Evolutionary conservation across 2,329 filamentous ascomycete genomes (phyloP).

Genomic region (Cladosporium sp.): DNA sequence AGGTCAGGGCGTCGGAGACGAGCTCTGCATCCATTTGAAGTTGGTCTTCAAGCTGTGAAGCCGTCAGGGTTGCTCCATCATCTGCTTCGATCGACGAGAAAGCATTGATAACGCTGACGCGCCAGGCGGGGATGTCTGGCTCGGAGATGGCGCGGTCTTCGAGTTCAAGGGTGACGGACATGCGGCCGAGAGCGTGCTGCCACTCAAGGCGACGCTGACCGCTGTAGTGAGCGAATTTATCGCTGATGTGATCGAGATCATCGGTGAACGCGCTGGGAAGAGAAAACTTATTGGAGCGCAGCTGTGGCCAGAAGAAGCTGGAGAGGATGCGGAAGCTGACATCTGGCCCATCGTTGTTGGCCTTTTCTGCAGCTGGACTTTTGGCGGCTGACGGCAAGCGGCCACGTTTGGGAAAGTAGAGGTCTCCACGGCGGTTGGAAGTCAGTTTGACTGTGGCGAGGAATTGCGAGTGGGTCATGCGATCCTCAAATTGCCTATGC

Average conservation of each 20-base stretch:
- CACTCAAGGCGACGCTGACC: conserved; percentile 81
- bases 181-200: conserved; percentile 77
- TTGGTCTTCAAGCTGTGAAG: conserved; percentile 44
- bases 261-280: conserved; percentile 61
- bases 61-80: conserved; percentile 26
- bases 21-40: conserved; percentile 73
- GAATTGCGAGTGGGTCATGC: conserved; percentile 26
- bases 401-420: conserved; percentile 28
- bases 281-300: conserved; percentile 65
- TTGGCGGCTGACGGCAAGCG: conserved; percentile 19
- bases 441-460: conserved; percentile 24
- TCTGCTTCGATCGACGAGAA: conserved; percentile 56
- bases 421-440: conserved; percentile 24
- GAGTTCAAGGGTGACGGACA: conserved; percentile 75
- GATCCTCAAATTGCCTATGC: conserved; percentile 24
- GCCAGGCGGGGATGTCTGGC: conserved; percentile 74
- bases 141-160: conserved; percentile 69
- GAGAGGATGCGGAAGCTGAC: conserved; percentile 84
- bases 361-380: neutral
- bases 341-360: conserved; percentile 21
- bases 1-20: conserved; percentile 61
- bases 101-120: conserved; percentile 81
- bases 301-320: conserved; percentile 85
- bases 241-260: conserved; percentile 53
- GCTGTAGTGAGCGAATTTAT: conserved; percentile 75